Evolutionary conservation across 345 rosid genomes (phyloP).

Genomic region (Brassica juncea): DNA sequence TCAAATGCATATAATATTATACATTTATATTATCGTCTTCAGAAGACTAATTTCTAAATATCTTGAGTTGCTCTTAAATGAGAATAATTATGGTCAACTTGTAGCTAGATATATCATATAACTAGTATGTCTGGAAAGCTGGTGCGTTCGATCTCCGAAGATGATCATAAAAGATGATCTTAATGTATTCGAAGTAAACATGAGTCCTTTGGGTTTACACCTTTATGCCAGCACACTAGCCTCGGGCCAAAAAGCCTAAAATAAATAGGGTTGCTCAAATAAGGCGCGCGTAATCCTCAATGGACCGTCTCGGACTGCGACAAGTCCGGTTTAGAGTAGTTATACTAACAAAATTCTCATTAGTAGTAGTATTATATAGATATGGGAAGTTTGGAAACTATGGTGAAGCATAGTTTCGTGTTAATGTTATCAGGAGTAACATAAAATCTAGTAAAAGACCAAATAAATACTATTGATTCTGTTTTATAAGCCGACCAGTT

Average conservation of each 20-base stretch:
- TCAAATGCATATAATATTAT: background rate
- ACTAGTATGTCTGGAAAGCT: background rate
- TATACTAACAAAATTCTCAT: background rate
- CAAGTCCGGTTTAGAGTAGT: conserved; percentile 1
- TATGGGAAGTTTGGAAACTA: background rate
- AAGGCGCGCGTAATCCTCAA: conserved; percentile 7
- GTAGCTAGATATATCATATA: background rate
- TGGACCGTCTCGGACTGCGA: conserved; percentile 17
- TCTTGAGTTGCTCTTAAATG: background rate
- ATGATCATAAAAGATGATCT: background rate
- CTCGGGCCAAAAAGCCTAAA: background rate
- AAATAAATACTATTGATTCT: conserved; percentile 1
- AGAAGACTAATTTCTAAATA: background rate
- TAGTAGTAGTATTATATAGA: background rate
- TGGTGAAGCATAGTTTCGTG: background rate
- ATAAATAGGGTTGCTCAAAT: conserved; percentile 20
- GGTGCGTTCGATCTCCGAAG: background rate
- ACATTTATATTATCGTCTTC: background rate
- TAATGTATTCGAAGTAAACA: background rate
- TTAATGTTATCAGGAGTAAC: background rate
- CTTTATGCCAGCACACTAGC: conserved; percentile 8
- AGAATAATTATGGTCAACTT: background rate
- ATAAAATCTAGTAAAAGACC: conserved; percentile 12
- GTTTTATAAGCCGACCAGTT: conserved; percentile 18
- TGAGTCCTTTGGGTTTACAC: background rate